Evolutionary conservation across 2,329 filamentous ascomycete species (phyloP), one percentile per base, ranked within the genome.

Genomic region (Apiospora marii): DNA sequence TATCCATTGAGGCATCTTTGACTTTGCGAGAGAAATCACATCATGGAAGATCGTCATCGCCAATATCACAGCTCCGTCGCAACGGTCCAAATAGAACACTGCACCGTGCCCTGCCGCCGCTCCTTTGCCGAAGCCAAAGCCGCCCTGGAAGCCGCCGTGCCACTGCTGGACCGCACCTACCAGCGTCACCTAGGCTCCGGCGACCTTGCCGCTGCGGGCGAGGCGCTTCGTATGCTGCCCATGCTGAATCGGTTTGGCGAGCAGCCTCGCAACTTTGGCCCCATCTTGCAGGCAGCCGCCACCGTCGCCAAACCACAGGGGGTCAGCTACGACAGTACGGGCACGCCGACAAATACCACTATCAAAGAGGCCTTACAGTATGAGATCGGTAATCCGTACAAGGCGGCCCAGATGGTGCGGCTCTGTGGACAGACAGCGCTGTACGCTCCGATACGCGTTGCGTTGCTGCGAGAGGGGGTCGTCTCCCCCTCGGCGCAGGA

Each of bases 401-500:
- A 44, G n/a, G 67, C 67, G 67, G 41, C 67, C 14, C 41, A 14
- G n/a, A 68, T 68, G 67, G 12, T 37, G 41, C 67, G 44, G 43
- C 67, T 27, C 67, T 6, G 44, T 6, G 41, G 24, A 10, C n/a
- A 22, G 41, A 37, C 67, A 41, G 41, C 67, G 13, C 14, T 68
- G n/a, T 68, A 68, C 67, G 44, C 67, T 6, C 67, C 67, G 24
- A 48, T 68, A 30, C 67, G 67, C 14, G 67, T 68, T 0, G 58
- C 22, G 13, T 22, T 68, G n/a, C 44, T 68, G 4, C 67, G 22
- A 30, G 64, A 16, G 27, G 34, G 1, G 1, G 19, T 13, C 5
- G 16, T 22, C 30, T 22, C 16, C 8, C 22, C 16, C 8, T 22
- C 53, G 24, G 2, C 12, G 12, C 49, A 53, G 24, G 10, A 24